These are phyloP conservation scores for Boletus subparvulus DNA, from an alignment of 768 basidiomycete species.

Conservation along the genomic window DNA sequence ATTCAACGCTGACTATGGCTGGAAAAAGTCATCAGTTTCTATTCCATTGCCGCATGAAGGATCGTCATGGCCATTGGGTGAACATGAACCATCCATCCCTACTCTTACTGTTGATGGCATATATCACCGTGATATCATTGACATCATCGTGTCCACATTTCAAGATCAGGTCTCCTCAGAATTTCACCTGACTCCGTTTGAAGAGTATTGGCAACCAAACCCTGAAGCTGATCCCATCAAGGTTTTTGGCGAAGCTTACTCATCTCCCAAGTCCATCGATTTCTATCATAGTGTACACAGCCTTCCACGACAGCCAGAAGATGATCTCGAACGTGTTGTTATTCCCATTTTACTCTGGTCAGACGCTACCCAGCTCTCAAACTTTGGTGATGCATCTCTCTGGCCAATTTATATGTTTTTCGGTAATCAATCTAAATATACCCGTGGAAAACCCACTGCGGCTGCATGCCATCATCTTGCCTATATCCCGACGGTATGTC, in stretches of 20 bases:
- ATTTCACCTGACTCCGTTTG: slow-evolving; percentile 4
- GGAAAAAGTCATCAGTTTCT: slow-evolving; percentile 1
- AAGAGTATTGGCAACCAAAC: slow-evolving; percentile 2
- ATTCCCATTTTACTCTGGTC: slow-evolving; percentile 22
- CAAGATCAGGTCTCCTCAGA: not conserved
- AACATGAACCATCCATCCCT: not conserved
- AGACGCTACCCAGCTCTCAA: slow-evolving; percentile 23
- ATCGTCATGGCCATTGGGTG: no score
- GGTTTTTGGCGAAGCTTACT: not conserved
- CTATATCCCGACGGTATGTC: slow-evolving; percentile 5
- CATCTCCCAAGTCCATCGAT: no score
- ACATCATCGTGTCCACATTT: slow-evolving; percentile 5
- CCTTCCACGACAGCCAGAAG: not conserved
- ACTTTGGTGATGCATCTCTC: slow-evolving; percentile 27
- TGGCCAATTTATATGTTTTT: slow-evolving; percentile 28
- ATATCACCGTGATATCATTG: not conserved
- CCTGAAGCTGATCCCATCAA: not conserved
- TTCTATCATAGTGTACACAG: no score
- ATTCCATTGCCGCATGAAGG: slow-evolving; percentile 4
- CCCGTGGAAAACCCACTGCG: not conserved
- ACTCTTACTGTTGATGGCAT: not conserved
- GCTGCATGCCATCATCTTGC: slow-evolving; percentile 18
- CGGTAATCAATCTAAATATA: slow-evolving; percentile 7
- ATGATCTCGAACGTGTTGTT: slow-evolving; percentile 12
- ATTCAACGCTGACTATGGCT: not conserved